Evolutionary conservation across 2,329 filamentous ascomycete genomes (phyloP), one percentile per base, ranked within the genome.

Genomic region (Neonectria faginata): DNA sequence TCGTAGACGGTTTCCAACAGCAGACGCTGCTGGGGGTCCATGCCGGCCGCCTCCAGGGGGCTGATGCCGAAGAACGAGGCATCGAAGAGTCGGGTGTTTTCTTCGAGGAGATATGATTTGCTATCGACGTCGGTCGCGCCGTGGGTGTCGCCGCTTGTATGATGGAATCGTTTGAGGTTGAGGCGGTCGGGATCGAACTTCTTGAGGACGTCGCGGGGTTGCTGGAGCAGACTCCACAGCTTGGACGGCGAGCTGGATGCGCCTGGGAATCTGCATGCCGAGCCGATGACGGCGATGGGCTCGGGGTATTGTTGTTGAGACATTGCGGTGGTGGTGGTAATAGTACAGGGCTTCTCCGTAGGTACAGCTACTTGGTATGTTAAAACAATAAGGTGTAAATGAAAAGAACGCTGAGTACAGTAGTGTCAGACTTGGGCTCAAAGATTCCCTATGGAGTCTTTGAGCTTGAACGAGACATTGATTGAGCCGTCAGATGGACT

Each of bases 21-120:
- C 62, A 77, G 75, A 1, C 81, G 73, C 62, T 82, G 79, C 64
- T 83, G 80, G 0, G 81, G 81, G 52, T 84, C 81, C 65, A 82
- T 74, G 29, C 68, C 73, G 39, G 72, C 70, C 12, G 79, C 79
- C 58, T 83, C 81, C 14, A 75, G 62, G 2, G 76, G 74, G 1
- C 71, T 77, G 44, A 83, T 79, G 18, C 74, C 72, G 67, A 83
- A 83, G 66, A 83, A 80, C 2, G 64, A 59, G 9, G 76, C 36
- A 67, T 82, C 79, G 57, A 81, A 81, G 1, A 73, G 75, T 12
- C 70, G 61, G 18, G 75, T 59, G 57, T 77, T 71, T 7, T 72
- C 70, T 9, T 75, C 61, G 3, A 76, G 54, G 25, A 79, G 72
- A 39, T 77, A 77, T 65, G 60, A 76, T 66, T 56, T 75, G 4